Conservation (phyloP, 2,329 filamentous ascomycete species). For the Domatiomyces catenatus region DNA sequence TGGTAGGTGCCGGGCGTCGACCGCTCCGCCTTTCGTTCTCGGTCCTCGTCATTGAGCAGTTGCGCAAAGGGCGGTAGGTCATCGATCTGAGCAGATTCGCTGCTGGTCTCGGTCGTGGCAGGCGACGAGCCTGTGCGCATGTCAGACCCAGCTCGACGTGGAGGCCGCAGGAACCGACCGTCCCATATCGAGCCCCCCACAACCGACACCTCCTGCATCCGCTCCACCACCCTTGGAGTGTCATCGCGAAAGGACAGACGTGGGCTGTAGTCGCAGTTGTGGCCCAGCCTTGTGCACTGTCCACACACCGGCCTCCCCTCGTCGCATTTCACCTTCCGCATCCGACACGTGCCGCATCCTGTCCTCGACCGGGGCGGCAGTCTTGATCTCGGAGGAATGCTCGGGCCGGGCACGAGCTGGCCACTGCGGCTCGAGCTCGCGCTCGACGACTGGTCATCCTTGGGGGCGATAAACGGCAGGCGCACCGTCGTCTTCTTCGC, state of each 20-base stretch:
- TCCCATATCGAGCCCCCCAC: conserved; percentile 42
- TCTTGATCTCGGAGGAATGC: conserved; percentile 28
- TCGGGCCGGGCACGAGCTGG: conserved; percentile 20
- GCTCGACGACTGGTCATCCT: conserved; percentile 23
- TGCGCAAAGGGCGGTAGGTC: conserved; percentile 38
- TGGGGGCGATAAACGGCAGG: conserved; percentile 32
- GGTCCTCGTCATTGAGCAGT: conserved; percentile 41
- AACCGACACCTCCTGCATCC: conserved; percentile 37
- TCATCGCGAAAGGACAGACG: conserved; percentile 41
- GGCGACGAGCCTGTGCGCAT: conserved; percentile 19
- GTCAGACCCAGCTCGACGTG: conserved; percentile 3
- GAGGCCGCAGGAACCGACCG: conserved; percentile 26
- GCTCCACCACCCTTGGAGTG: conserved; percentile 35
- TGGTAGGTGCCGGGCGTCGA: conserved; percentile 39
- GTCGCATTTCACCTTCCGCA: conserved; percentile 38
- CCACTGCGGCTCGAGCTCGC: conserved; percentile 21
- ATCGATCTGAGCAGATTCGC: conserved; percentile 25
- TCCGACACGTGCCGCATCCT: conserved; percentile 31
- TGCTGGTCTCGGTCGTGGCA: conserved; percentile 17
- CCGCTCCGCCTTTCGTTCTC: conserved; percentile 40
- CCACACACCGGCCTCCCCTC: conserved; percentile 40
- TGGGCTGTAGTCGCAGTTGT: conserved; percentile 43
- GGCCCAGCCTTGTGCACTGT: conserved; percentile 41
- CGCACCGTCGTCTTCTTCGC: conserved; percentile 25
- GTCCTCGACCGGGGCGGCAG: conserved; percentile 39